These are phyloP conservation scores for Candida incommunis DNA, from an alignment of 805 yeast species.

Conservation along the genomic window DNA sequence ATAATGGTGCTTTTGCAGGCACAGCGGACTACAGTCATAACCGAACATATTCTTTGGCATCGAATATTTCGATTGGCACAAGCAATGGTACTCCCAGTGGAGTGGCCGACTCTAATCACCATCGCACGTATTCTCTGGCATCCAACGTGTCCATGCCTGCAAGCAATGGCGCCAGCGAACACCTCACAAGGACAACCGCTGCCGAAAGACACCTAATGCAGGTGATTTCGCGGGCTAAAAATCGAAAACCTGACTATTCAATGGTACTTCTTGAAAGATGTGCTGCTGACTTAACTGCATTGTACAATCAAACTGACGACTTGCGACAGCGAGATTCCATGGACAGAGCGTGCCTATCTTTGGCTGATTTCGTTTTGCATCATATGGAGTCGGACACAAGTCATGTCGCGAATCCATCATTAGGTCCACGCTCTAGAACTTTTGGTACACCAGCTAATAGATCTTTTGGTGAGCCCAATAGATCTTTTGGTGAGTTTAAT, in stretches of 20 bases:
- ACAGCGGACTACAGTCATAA: not conserved
- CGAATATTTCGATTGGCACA: not conserved
- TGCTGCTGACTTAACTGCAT: not conserved
- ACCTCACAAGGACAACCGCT: slow-evolving; percentile 1
- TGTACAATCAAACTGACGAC: not conserved
- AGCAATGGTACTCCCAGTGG: not conserved
- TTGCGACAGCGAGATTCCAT: not conserved
- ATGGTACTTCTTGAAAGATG: slow-evolving; percentile 1
- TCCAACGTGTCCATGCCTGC: not conserved
- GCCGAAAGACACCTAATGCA: slow-evolving; percentile 3
- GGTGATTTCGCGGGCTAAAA: not conserved
- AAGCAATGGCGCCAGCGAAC: not conserved
- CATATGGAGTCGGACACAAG: not conserved
- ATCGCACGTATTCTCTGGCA: not conserved
- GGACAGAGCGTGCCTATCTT: slow-evolving; percentile 2
- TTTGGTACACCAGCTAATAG: not conserved
- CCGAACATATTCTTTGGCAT: not conserved
- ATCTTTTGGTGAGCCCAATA: not conserved
- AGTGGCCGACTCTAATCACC: not conserved
- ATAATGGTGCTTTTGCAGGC: not conserved
- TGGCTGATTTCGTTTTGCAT: slow-evolving; percentile 3
- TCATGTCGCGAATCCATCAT: not conserved
- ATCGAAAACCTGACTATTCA: not conserved
- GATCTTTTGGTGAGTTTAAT: not conserved
- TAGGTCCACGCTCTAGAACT: not conserved